A percentile compares a stretch with the other conserved stretches of the same genome.
Evolutionary conservation across 2,329 filamentous ascomycete genomes (phyloP).

Genomic region (Venturia aucupariae): DNA sequence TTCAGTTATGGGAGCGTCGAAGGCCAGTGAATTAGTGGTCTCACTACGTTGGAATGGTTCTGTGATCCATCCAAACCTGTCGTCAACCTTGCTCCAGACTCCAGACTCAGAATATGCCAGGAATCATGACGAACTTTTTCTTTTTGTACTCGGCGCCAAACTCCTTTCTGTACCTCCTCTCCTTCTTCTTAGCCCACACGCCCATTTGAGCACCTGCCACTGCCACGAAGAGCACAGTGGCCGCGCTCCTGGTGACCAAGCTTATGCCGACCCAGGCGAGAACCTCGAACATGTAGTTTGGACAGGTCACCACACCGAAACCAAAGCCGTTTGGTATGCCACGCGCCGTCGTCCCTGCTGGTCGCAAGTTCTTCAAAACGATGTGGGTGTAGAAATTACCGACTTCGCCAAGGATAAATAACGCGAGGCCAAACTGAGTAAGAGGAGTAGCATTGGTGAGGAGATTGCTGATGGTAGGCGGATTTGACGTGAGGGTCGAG

Average conservation of each 20-base stretch:
- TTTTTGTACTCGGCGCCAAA: slow-evolving; percentile 92
- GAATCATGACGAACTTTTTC: slow-evolving; percentile 78
- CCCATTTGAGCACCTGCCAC: slow-evolving; percentile 74
- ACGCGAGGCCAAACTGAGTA: slow-evolving; percentile 45
- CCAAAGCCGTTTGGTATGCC: slow-evolving; percentile 81
- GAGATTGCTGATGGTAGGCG: neutral
- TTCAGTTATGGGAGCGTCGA: too few species aligned
- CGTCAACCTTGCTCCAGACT: neutral
- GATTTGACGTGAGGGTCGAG: slow-evolving; percentile 45
- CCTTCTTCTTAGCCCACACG: slow-evolving; percentile 84
- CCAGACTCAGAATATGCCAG: slow-evolving; percentile 45
- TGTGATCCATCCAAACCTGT: too few species aligned
- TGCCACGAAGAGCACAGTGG: slow-evolving; percentile 65
- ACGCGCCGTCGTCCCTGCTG: slow-evolving; percentile 67
- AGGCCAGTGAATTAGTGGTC: too few species aligned
- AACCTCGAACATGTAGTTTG: slow-evolving; percentile 93
- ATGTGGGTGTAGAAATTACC: slow-evolving; percentile 73
- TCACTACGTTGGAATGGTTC: neutral
- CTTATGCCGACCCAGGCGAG: slow-evolving; percentile 79
- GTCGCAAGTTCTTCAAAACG: slow-evolving; percentile 68
- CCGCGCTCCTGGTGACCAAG: slow-evolving; percentile 68
- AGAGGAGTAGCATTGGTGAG: slow-evolving; percentile 32
- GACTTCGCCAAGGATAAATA: slow-evolving; percentile 71
- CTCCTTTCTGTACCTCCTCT: slow-evolving; percentile 78
- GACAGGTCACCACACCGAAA: slow-evolving; percentile 82